Conservation (phyloP, 805 yeast genomes). For the Metahyphopichia silvanorum region DNA sequence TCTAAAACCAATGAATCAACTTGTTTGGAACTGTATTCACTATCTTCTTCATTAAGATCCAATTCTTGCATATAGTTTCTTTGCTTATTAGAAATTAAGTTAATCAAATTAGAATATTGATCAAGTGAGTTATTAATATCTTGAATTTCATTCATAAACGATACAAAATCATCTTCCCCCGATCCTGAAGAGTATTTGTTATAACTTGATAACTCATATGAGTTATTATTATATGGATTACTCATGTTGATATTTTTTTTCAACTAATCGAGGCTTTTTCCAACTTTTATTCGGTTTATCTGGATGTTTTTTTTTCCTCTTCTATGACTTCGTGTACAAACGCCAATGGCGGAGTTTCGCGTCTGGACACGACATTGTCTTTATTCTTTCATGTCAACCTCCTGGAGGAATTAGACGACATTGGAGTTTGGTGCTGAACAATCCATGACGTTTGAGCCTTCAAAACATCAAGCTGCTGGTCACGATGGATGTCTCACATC, state of each 20-base stretch:
- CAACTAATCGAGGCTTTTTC: too few relatives aligned
- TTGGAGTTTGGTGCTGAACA: too few relatives aligned
- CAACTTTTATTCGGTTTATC: too few relatives aligned
- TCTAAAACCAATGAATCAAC: conserved; percentile 75
- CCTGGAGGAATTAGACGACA: too few relatives aligned
- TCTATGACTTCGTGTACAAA: too few relatives aligned
- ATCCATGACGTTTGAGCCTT: conserved; percentile 11
- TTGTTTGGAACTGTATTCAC: conserved; percentile 65
- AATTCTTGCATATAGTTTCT: conserved; percentile 39
- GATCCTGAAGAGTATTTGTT: conserved; percentile 20
- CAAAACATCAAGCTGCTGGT: conserved; percentile 83
- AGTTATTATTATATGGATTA: conserved; percentile 26
- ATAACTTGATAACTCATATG: conserved; percentile 25
- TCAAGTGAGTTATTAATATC: conserved; percentile 42
- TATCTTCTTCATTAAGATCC: conserved; percentile 35
- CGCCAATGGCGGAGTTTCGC: too few relatives aligned
- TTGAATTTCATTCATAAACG: conserved; percentile 43
- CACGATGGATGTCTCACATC: conserved; percentile 72
- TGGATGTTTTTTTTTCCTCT: too few relatives aligned
- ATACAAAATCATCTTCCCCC: conserved; percentile 40
- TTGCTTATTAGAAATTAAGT: conserved; percentile 39
- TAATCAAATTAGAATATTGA: conserved; percentile 36
- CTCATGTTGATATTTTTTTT: conserved; percentile 30
- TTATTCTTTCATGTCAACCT: too few relatives aligned
- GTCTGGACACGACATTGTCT: too few relatives aligned